phyloP scores from a whole-genome alignment of 257 asterid species.

The Cruciata laevipes region DNA sequence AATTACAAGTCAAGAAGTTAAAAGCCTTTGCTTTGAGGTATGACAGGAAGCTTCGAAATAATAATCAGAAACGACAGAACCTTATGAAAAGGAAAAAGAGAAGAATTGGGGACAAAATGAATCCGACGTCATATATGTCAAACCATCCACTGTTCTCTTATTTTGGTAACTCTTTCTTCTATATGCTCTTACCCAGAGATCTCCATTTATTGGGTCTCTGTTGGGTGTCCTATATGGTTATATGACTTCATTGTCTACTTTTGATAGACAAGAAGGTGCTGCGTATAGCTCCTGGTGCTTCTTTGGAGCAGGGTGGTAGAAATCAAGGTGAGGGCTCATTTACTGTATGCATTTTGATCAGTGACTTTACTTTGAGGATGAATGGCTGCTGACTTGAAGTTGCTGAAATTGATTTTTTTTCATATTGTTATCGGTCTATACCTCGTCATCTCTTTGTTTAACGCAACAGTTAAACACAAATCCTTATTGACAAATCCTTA shows the following conservation, averaged over 20 bases:
- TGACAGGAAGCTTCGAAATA: slow-evolving; percentile 43
- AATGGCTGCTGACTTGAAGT: neutral
- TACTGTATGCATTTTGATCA: neutral
- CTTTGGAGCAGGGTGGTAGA: slow-evolving; percentile 19
- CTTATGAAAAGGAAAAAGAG: slow-evolving; percentile 60
- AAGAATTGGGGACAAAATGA: slow-evolving; percentile 41
- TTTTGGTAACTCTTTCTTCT: slow-evolving; percentile 32
- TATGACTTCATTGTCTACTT: slow-evolving; percentile 15
- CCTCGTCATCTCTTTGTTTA: neutral
- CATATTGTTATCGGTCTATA: neutral
- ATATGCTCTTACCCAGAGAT: neutral
- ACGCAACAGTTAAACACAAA: neutral
- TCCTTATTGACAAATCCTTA: too few relatives aligned
- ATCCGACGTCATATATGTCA: slow-evolving; percentile 51
- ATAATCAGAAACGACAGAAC: slow-evolving; percentile 25
- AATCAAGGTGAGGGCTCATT: slow-evolving; percentile 38
- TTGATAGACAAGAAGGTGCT: slow-evolving; percentile 48
- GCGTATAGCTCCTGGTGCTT: slow-evolving; percentile 27
- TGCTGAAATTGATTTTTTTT: neutral
- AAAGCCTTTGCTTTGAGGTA: slow-evolving; percentile 39
- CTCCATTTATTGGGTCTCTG: neutral
- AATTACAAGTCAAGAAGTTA: slow-evolving; percentile 57
- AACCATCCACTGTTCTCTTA: slow-evolving; percentile 63
- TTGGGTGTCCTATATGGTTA: neutral
- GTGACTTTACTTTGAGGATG: slow-evolving; percentile 3